Evolutionary conservation across 2,329 filamentous ascomycete species (phyloP).

Genomic region (Xenoacremonium recifei): DNA sequence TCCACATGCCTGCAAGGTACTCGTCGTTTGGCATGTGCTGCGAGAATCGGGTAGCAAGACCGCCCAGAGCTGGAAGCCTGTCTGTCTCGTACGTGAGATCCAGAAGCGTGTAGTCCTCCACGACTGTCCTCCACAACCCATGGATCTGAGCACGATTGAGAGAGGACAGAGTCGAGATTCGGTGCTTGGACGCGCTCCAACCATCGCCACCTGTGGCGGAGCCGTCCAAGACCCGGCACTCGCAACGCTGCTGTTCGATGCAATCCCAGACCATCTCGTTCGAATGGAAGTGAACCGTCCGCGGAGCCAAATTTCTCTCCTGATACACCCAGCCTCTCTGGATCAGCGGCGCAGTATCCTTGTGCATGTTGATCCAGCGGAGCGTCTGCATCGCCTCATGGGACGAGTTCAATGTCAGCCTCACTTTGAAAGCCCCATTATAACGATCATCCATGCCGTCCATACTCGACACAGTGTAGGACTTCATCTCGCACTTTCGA

Average conservation of each 20-base stretch:
- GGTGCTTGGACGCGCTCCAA: neutral
- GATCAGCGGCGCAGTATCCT: neutral
- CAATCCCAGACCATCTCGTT: slow-evolving; percentile 1
- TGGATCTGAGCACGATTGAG: neutral
- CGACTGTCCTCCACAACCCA: neutral
- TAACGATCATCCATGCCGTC: neutral
- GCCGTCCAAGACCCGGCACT: neutral
- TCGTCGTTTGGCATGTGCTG: neutral
- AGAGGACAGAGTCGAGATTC: neutral
- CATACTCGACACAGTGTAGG: neutral
- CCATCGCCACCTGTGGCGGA: neutral
- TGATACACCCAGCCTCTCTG: slow-evolving; percentile 1
- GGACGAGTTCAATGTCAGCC: neutral
- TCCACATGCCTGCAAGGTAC: neutral
- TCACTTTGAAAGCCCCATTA: neutral
- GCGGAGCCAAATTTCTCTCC: neutral
- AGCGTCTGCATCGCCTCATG: slow-evolving; percentile 1
- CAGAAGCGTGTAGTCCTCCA: neutral
- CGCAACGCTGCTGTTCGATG: neutral
- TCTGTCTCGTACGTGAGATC: neutral
- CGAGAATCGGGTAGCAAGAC: neutral
- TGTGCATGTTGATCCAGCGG: neutral
- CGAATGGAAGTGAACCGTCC: neutral
- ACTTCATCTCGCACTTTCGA: neutral
- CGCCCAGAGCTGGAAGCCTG: neutral